Base-by-base conservation (phyloP, 2,329 filamentous ascomycete species). In the Penicillium sp. region DNA sequence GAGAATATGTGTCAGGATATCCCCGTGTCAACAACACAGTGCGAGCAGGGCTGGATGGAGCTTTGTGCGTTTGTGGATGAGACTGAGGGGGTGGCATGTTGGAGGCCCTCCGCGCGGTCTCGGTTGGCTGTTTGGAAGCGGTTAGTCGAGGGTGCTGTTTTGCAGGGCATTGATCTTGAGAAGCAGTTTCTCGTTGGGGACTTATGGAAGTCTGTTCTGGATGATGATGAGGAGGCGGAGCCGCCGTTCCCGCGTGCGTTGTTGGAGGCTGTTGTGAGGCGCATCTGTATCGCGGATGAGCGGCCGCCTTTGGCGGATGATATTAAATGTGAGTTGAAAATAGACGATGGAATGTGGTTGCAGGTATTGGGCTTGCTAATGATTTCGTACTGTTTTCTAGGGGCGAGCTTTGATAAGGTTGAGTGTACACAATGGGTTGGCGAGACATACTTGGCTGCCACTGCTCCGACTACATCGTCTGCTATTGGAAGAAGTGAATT, bases 51-150 rank as follows among this genome's bases (percentile, higher is more conserved):
- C 2, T 85, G 82, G 81, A 66, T 63, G 37, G 75, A 80, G 39
- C 61, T 84, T 13, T 78, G 80, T 62, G 82, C 79, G 31, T 85
- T 85, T 68, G 78, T 84, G 56, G 66, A 73, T 57, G 64, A 66
- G 2, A 70, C 58, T 26, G 44, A 55, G 8, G 52, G 55, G 35
- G 58, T 39, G 49, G 62, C 54, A 5, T 77, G 74, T 37, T 79
- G 76, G 66, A 71, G 76, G 14, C 82, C 82, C 2, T 80, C 80
- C 47, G 74, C 77, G n/a, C 71, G 68, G 20, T 75, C 75, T 35
- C 76, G 79, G 42, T 63, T 79, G 16, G 71, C 76, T 55, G 74
- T 80, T 20, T 85, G 83, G 83, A 76, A 72, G 60, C 67, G 70
- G 32, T 57, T 75, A 29, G 45, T 74, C 6, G 73, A 77, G 52